phyloP scores from a whole-genome alignment of 345 rosid species.

The Syzygium grande region DNA sequence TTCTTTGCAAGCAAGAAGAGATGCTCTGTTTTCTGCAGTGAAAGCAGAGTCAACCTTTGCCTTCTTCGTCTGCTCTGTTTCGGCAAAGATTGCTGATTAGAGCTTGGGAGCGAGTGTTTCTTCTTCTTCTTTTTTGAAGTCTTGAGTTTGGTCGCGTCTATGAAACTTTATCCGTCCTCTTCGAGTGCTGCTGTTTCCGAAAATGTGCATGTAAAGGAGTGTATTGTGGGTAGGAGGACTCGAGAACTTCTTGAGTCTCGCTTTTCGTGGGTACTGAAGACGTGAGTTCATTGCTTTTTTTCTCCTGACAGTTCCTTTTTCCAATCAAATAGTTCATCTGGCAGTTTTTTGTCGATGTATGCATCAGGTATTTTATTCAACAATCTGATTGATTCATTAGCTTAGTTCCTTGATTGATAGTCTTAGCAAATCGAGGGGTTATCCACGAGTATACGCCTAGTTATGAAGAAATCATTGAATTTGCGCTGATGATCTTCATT shows the following conservation, averaged over 20 bases:
- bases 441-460: background rate
- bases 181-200: background rate
- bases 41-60: background rate
- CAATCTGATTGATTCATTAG: background rate
- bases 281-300: background rate
- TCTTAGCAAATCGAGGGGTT: background rate
- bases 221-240: background rate
- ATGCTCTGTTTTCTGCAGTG: background rate
- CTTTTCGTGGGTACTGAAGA: background rate
- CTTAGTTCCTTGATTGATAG: background rate
- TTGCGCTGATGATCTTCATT: background rate
- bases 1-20: background rate
- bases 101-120: background rate
- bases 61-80: background rate
- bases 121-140: background rate
- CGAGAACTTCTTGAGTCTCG: background rate
- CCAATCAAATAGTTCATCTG: background rate
- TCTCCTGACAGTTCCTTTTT: background rate
- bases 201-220: background rate
- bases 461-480: background rate
- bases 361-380: background rate
- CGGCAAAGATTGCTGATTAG: background rate
- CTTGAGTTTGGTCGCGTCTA: background rate
- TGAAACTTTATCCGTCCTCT: background rate
- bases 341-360: background rate